Conservation (phyloP, 2,329 filamentous ascomycete genomes). For the Pseudogymnoascus sp. region DNA sequence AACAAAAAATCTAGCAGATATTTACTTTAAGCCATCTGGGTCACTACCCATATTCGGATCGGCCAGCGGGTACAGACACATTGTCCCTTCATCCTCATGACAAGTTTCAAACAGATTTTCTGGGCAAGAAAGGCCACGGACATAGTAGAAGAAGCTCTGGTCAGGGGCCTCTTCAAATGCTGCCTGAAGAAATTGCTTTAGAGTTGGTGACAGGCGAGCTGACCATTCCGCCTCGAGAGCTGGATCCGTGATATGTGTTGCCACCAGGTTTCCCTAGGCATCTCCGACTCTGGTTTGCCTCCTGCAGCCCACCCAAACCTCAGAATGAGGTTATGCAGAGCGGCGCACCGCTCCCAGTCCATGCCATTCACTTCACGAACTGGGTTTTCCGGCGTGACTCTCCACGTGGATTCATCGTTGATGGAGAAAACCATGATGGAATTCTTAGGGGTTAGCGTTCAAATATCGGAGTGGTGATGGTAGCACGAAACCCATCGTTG, state of each 20-base stretch:
- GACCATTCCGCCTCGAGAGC: conserved; percentile 13
- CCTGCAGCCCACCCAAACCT: conserved; percentile 12
- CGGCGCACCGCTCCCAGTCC: conserved; percentile 19
- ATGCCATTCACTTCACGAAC: conserved; percentile 13
- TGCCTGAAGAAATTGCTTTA: conserved; percentile 15
- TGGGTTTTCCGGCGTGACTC: conserved; percentile 9
- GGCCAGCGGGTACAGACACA: conserved; percentile 14
- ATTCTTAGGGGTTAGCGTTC: not conserved
- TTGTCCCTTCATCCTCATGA: conserved; percentile 9
- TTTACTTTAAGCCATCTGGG: conserved; percentile 12
- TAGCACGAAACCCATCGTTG: no score
- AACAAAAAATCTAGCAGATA: not conserved
- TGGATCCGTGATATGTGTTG: conserved; percentile 12
- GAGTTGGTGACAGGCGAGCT: conserved; percentile 14
- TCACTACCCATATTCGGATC: conserved; percentile 12
- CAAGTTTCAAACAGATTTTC: conserved; percentile 9
- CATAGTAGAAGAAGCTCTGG: conserved; percentile 18
- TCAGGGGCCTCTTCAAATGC: conserved; percentile 12
- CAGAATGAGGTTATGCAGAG: conserved; percentile 17
- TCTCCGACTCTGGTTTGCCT: not conserved
- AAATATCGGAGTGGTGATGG: no score
- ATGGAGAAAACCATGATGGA: not conserved
- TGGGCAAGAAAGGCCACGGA: conserved; percentile 11
- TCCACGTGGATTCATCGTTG: not conserved
- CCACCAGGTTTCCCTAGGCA: conserved; percentile 16